Conservation (phyloP, 2,329 filamentous ascomycete genomes). For the Fusarium irregulare region DNA sequence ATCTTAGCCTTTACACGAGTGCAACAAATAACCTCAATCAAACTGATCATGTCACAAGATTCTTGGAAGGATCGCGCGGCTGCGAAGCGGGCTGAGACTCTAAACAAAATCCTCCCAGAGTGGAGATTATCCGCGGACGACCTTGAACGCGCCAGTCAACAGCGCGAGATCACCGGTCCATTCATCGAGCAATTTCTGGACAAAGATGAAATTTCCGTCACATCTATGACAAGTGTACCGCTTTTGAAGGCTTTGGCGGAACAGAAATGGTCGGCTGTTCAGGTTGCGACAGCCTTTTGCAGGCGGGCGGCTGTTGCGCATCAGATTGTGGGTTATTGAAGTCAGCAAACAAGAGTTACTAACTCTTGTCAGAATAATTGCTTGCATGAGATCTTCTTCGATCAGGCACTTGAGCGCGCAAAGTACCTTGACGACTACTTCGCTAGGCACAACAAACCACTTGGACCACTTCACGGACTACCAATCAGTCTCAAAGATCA, state of each 20-base stretch:
- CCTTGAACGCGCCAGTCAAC: slow-evolving; percentile 14
- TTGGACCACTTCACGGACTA: slow-evolving; percentile 41
- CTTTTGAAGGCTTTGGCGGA: slow-evolving; percentile 4
- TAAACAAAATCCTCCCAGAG: slow-evolving; percentile 30
- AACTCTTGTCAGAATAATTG: slow-evolving; percentile 15
- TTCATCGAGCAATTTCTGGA: slow-evolving; percentile 40
- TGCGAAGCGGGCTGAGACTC: slow-evolving; percentile 27
- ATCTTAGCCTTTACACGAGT: not conserved
- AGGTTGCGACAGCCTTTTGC: slow-evolving; percentile 64
- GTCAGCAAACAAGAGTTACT: slow-evolving; percentile 56
- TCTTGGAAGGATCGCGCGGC: slow-evolving; percentile 36
- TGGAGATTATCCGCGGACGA: slow-evolving; percentile 38
- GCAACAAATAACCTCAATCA: fast-evolving
- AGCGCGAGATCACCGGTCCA: slow-evolving; percentile 26
- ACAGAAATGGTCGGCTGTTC: slow-evolving; percentile 40
- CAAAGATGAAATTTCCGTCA: slow-evolving; percentile 4
- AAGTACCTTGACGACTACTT: slow-evolving; percentile 27
- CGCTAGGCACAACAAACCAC: not conserved
- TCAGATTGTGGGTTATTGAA: slow-evolving; percentile 57
- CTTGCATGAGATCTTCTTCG: slow-evolving; percentile 36
- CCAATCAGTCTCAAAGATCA: slow-evolving; percentile 63
- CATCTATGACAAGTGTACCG: slow-evolving; percentile 7
- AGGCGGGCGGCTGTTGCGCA: slow-evolving; percentile 63
- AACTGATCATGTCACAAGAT: not conserved
- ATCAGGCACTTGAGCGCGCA: slow-evolving; percentile 30